These are phyloP conservation scores for Hymenoscyphus repandus DNA, from an alignment of 2,329 filamentous ascomycete species.

Conservation along the genomic window DNA sequence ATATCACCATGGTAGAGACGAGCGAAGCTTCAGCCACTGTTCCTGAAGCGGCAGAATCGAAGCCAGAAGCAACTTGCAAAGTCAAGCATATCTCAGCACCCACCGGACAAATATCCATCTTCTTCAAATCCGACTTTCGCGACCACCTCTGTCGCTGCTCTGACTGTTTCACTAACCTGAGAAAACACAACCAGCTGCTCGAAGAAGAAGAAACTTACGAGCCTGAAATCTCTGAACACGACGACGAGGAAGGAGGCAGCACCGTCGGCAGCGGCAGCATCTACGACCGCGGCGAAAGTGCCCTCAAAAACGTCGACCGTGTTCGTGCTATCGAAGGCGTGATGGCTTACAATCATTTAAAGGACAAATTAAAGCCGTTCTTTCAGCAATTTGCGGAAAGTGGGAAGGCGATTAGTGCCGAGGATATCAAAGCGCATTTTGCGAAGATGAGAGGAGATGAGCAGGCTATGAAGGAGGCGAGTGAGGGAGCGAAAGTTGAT, in stretches of 20 bases:
- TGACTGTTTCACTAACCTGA: constrained; percentile 70
- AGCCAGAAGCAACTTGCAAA: constrained; percentile 46
- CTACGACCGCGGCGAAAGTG: constrained; percentile 87
- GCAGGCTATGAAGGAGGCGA: constrained; percentile 35
- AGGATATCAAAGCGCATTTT: constrained; percentile 96
- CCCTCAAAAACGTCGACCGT: constrained; percentile 84
- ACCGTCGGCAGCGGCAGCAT: constrained; percentile 74
- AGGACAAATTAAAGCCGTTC: constrained; percentile 93
- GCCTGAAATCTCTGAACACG: constrained; percentile 72
- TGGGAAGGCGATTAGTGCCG: constrained; percentile 80
- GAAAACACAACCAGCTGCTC: constrained; percentile 71
- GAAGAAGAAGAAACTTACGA: constrained; percentile 95
- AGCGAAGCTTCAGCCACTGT: constrained; percentile 12
- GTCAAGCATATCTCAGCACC: constrained; percentile 51
- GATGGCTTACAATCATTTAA: constrained; percentile 96
- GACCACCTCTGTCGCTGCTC: constrained; percentile 76
- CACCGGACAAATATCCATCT: constrained; percentile 66
- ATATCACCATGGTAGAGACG: not conserved
- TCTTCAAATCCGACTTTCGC: constrained; percentile 75
- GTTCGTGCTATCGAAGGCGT: constrained; percentile 92
- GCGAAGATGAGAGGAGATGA: constrained; percentile 89
- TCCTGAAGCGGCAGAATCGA: constrained; percentile 9
- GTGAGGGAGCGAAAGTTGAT: constrained; percentile 29
- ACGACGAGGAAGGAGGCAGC: constrained; percentile 47
- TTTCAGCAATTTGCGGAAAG: constrained; percentile 91